These are phyloP conservation scores for Pseudopediastrum boryanum DNA, from an alignment of 139 green algal genomes.

Conservation along the genomic window DNA sequence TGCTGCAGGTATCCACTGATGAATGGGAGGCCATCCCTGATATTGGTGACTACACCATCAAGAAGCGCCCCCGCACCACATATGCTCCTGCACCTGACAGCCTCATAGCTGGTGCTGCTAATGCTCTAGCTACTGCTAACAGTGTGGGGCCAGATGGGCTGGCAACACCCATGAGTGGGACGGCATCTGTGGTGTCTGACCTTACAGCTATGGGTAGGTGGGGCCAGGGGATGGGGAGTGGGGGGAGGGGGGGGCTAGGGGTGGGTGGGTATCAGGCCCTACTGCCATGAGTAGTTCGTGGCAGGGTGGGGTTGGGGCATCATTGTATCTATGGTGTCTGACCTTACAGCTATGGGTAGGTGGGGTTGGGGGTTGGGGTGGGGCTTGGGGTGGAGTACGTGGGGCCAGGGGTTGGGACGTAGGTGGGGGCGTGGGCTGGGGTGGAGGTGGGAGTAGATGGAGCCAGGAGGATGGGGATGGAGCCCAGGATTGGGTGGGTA, in stretches of 20 bases:
- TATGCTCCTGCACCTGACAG: constrained; percentile 94
- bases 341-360: constrained; percentile 94
- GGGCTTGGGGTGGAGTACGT: background rate
- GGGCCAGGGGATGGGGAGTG: constrained; percentile 13
- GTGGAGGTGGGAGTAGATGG: too few relatives aligned
- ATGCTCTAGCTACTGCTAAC: constrained; percentile 27
- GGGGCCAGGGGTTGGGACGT: background rate
- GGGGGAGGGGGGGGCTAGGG: background rate
- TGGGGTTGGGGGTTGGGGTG: constrained; percentile 31
- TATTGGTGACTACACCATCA: constrained; percentile 97
- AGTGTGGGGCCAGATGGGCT: constrained; percentile 55
- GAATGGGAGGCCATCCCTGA: constrained; percentile 97
- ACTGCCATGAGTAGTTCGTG: too few relatives aligned
- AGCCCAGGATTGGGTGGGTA: too few relatives aligned
- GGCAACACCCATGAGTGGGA: constrained; percentile 55
- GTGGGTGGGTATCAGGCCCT: background rate
- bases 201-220: constrained; percentile 93
- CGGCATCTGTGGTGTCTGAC: constrained; percentile 62
- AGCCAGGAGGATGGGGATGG: too few relatives aligned
- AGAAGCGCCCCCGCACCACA: constrained; percentile 60
- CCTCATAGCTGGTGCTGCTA: constrained; percentile 69
- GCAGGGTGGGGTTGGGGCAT: too few relatives aligned
- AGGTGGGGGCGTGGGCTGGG: too few relatives aligned
- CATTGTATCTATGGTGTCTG: constrained; percentile 55
- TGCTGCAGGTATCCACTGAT: constrained; percentile 43